Evolutionary conservation across 2,329 filamentous ascomycete species (phyloP), one percentile per base, ranked within the genome.

Genomic region (Alternaria consortialis): DNA sequence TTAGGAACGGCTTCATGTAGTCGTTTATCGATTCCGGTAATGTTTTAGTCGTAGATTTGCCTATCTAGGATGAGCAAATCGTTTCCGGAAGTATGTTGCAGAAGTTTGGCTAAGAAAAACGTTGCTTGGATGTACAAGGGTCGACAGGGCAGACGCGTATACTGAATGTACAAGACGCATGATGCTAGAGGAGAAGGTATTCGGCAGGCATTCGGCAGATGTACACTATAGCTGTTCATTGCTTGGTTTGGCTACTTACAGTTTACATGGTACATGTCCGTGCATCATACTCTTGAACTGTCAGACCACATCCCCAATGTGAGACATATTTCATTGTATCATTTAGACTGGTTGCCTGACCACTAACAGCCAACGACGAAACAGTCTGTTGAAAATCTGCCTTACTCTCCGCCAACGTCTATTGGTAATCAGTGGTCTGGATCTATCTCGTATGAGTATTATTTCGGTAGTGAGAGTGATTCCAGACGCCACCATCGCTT

Each of bases 31-130:
- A 48, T 48, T 48, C 20, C 29, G 12, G 46, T 25, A 48, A 48
- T 36, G 31, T 12, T 48, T 11, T 9, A 15, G 46, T 25, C 46
- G 46, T 36, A 36, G 46, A 48, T 50, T 32, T 36, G 20, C 46
- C n/a, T 36, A 23, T 36, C 34, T 50, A 25, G 32, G 46, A 23
- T 13, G 32, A 9, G 32, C 20, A 37, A n/a, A 34, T 23, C 13
- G 31, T 50, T 50, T 48, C 17, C 31, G 46, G 46, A 48, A 48
- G 29, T 48, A 36, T 48, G 46, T 29, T 50, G 20, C 31, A 23
- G 31, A 37, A 23, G 32, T 50, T 42, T 40, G 9, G 20, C 5
- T 15, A 2, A 8, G n/a, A 42, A 42, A 20, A 15, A 25, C 20
- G 32, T 34, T 50, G 46, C 31, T 50, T 50, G 46, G 46, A 36